Base-by-base conservation (phyloP, 2,329 filamentous ascomycete species). In the Aschersonia sp. region DNA sequence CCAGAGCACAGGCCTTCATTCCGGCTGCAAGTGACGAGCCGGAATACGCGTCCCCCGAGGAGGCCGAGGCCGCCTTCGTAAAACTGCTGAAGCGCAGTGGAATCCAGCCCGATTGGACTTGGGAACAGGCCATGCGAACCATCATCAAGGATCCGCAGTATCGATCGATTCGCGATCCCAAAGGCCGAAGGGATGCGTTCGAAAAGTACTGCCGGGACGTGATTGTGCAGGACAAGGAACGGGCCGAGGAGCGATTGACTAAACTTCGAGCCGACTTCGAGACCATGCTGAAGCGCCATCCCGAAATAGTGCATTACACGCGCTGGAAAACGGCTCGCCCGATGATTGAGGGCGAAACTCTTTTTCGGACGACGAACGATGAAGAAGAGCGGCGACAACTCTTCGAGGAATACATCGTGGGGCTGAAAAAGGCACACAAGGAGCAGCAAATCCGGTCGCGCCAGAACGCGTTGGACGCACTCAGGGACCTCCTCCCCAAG, bases 221-320 rank as follows among this genome's bases (percentile, higher is more conserved):
- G 65, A 80, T 92, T 55, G 74, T 84, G 55, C 87, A 95, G 68
- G 92, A 98, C 69, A 92, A 94, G 70, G 87, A 94, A 64, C 84
- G 85, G 56, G 89, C 89, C 60, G 90, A 94, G 66, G 90, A 97
- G 67, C 83, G 92, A 61, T 75, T 94, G 64, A 76, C 86, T 57
- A 97, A 95, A 70, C 75, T 97, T 59, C 86, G 88, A 58, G 76
- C 85, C 64, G 92, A 97, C 71, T 98, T 98, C 66, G 84, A 84
- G 55, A 89, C 83, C 48, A 98, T 98, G 92, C 76, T 98, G 55
- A 87, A 84, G 66, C 89, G 88, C 54, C 90, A 98, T 64, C 88
- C 89, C 51, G 92, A 98, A 65, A 97, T 98, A 66, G 92, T 89
- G 65, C 81, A 95, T 63, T 95, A 94, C 65, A 95, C 90, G 41